Conservation (phyloP, 768 basidiomycete genomes). For the Pleurotus giganteus region DNA sequence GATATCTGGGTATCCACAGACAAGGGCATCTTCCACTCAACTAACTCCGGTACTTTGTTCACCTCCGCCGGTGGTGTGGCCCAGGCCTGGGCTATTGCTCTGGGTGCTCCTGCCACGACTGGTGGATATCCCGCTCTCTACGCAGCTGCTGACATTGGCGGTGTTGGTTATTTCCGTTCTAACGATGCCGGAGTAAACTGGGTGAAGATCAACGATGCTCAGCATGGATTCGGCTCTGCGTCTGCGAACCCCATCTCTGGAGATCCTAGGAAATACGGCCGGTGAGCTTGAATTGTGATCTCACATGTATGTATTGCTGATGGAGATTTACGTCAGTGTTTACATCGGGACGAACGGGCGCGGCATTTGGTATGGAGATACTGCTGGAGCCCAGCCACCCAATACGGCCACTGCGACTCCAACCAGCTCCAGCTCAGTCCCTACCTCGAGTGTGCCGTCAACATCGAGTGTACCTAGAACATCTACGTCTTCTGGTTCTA, state of each 20-base stretch:
- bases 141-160: constrained; percentile 50
- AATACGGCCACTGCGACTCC: constrained; percentile 22
- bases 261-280: constrained; percentile 52
- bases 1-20: constrained; percentile 68
- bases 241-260: constrained; percentile 45
- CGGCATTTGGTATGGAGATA: constrained; percentile 53
- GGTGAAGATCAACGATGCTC: constrained; percentile 57
- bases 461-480: constrained; percentile 16
- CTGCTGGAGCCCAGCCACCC: constrained; percentile 24
- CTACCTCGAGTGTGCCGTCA: constrained; percentile 8
- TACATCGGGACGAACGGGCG: constrained; percentile 64
- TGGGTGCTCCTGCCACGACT: constrained; percentile 47
- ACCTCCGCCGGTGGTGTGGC: constrained; percentile 43
- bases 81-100: constrained; percentile 55
- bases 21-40: constrained; percentile 55
- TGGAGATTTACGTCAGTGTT: constrained; percentile 32
- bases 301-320: neutral
- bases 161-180: constrained; percentile 52
- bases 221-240: constrained; percentile 56
- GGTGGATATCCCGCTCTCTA: constrained; percentile 55
- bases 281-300: constrained; percentile 33
- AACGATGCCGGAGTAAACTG: constrained; percentile 56
- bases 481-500: constrained; percentile 16
- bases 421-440: constrained; percentile 14
- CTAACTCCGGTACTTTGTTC: constrained; percentile 48